phyloP scores from a whole-genome alignment of 75 land plant genomes.

The Selaginella moellendorffii region DNA sequence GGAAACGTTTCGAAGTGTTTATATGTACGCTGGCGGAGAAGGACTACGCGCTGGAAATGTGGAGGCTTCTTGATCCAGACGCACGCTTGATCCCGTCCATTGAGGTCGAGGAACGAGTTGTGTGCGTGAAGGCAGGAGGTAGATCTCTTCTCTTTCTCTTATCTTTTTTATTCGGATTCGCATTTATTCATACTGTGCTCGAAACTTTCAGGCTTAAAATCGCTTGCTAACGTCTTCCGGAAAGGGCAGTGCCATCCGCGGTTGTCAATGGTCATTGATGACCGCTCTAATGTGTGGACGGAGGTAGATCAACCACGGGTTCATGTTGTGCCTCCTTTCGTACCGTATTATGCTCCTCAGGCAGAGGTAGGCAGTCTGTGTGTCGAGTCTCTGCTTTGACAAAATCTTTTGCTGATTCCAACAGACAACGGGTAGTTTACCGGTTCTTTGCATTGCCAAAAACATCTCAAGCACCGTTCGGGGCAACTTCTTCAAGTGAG shows the following conservation, averaged over 20 bases:
- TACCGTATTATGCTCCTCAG: slow-evolving; percentile 84
- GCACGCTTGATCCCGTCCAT: slow-evolving; percentile 49
- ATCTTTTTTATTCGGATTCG: not conserved
- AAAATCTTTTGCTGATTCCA: no score
- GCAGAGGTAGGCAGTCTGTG: slow-evolving; percentile 52
- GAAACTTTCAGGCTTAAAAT: slow-evolving; percentile 44
- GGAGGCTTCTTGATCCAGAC: slow-evolving; percentile 98
- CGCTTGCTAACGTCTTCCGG: slow-evolving; percentile 61
- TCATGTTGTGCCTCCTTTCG: slow-evolving; percentile 88
- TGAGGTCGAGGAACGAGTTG: slow-evolving; percentile 61
- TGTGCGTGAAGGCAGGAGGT: slow-evolving; percentile 80
- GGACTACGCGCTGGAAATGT: slow-evolving; percentile 97
- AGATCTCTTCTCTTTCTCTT: not conserved
- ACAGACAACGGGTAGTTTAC: slow-evolving; percentile 43
- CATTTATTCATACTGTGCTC: not conserved
- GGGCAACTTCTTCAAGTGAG: slow-evolving; percentile 84
- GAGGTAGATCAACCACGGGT: slow-evolving; percentile 82
- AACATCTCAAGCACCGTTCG: slow-evolving; percentile 90
- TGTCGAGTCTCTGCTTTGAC: not conserved
- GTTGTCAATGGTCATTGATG: slow-evolving; percentile 90
- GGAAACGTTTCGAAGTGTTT: slow-evolving; percentile 97
- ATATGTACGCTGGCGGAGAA: slow-evolving; percentile 96
- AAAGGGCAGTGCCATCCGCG: slow-evolving; percentile 75
- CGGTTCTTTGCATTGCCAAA: slow-evolving; percentile 70
- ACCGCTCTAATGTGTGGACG: slow-evolving; percentile 87